Conservation (phyloP, 2,329 filamentous ascomycete genomes). For the Hymenoscyphus linearis region DNA sequence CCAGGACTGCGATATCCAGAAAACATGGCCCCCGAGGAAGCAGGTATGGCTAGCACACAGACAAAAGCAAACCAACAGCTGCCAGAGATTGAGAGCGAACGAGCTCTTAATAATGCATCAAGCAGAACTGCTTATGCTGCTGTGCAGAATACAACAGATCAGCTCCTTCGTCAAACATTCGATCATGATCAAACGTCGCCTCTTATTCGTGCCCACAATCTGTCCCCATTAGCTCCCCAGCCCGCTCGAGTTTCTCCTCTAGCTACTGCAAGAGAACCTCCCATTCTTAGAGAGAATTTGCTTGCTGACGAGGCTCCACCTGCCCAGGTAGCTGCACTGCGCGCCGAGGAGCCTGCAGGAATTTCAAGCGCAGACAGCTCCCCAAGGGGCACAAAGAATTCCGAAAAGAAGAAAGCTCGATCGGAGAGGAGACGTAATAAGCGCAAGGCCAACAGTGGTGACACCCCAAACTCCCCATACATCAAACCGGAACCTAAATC, state of each 20-base stretch:
- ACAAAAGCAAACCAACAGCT: background rate
- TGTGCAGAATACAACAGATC: constrained; percentile 34
- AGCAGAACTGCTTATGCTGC: constrained; percentile 34
- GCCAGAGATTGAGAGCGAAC: constrained; percentile 2
- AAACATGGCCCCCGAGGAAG: background rate
- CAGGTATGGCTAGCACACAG: background rate
- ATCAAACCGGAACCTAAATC: constrained; percentile 64
- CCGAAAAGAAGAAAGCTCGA: constrained; percentile 38
- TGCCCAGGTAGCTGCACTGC: constrained; percentile 53
- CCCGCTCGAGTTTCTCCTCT: constrained; percentile 63
- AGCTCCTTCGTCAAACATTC: constrained; percentile 36
- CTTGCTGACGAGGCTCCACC: constrained; percentile 32
- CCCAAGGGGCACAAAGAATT: constrained; percentile 47
- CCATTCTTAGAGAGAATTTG: constrained; percentile 25
- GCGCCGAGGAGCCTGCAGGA: constrained; percentile 38
- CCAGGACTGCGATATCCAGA: background rate
- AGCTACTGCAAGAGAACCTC: constrained; percentile 39
- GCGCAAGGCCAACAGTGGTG: constrained; percentile 41
- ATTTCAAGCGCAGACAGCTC: constrained; percentile 57
- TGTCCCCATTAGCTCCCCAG: constrained; percentile 68
- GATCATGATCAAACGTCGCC: constrained; percentile 46
- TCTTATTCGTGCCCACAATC: constrained; percentile 67
- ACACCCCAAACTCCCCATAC: constrained; percentile 43
- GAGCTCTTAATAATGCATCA: constrained; percentile 12
- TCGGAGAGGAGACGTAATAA: constrained; percentile 51